Conservation (phyloP, 1,139 yeast genomes). For the Yamadazyma trypodendri region DNA sequence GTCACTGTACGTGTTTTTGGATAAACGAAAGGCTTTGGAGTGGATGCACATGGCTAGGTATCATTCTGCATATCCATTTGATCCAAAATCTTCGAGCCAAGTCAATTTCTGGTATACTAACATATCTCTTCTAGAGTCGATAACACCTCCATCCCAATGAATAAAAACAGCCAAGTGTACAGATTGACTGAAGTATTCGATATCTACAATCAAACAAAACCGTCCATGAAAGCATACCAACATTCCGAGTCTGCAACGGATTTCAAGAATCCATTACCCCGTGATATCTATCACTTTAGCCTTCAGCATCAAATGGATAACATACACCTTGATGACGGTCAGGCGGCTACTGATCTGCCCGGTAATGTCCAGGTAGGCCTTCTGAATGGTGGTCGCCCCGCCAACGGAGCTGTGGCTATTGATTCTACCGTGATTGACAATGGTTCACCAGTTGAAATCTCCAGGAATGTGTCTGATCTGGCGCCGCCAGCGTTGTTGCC, state of each 20-base stretch:
- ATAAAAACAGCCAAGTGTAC: conserved; percentile 41
- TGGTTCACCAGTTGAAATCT: conserved; percentile 2
- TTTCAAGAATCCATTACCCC: conserved; percentile 1
- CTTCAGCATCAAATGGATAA: conserved; percentile 1
- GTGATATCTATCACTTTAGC: conserved; percentile 2
- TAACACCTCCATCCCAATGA: conserved; percentile 30
- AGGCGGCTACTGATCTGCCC: neutral
- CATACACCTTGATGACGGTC: conserved; percentile 1
- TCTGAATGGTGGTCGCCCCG: too few relatives aligned
- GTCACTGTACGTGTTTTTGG: conserved; percentile 4
- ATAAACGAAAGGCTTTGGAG: neutral
- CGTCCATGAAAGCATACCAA: neutral
- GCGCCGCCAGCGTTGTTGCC: conserved; percentile 8
- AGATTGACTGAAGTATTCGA: conserved; percentile 53
- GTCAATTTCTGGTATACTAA: neutral
- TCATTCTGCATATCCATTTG: too few relatives aligned
- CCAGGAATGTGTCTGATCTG: neutral
- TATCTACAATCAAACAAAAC: conserved; percentile 50
- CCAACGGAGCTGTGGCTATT: too few relatives aligned
- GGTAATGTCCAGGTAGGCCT: too few relatives aligned
- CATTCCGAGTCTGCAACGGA: neutral
- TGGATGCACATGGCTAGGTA: too few relatives aligned
- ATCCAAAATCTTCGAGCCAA: too few relatives aligned
- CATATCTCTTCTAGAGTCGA: conserved; percentile 1
- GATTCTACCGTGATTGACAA: too few relatives aligned